These are phyloP conservation scores for Aspergillaceae sp. DNA, from an alignment of 2,329 filamentous ascomycete genomes.

Conservation along the genomic window DNA sequence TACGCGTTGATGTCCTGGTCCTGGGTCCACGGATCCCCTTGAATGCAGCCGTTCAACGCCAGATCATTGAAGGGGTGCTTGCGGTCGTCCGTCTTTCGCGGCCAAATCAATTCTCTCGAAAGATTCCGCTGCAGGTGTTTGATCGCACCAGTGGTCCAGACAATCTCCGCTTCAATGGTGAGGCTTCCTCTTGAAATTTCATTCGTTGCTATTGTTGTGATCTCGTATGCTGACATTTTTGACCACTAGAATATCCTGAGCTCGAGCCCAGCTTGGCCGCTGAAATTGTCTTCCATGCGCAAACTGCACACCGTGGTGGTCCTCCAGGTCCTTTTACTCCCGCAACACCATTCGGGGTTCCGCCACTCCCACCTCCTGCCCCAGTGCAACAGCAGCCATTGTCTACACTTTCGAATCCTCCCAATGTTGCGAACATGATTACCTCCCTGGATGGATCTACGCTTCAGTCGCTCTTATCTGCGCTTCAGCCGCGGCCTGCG, in stretches of 20 bases:
- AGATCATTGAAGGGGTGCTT: constrained; percentile 80
- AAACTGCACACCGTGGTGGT: constrained; percentile 27
- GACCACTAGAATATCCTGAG: constrained; percentile 61
- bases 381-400: constrained; percentile 25
- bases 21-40: constrained; percentile 69
- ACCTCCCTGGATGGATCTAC: constrained; percentile 59
- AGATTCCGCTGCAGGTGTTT: constrained; percentile 76
- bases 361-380: constrained; percentile 24
- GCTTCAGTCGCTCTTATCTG: constrained; percentile 61
- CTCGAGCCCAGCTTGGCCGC: constrained; percentile 70
- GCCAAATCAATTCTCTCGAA: constrained; percentile 59
- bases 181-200: constrained; percentile 9
- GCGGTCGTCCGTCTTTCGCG: constrained; percentile 72
- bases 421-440: constrained; percentile 57
- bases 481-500: constrained; percentile 43
- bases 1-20: constrained; percentile 71
- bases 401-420: constrained; percentile 27
- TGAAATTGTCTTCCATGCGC: constrained; percentile 64
- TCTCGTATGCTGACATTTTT: constrained; percentile 7
- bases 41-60: constrained; percentile 69
- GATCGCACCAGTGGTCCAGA: constrained; percentile 65
- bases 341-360: constrained; percentile 29
- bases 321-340: constrained; percentile 28
- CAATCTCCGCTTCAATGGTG: constrained; percentile 69
- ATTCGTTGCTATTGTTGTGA: neutral